Percentiles rank a stretch among this genome's conserved stretches.
Conservation (phyloP, 2,329 filamentous ascomycete genomes). For the Bipolaris victoriae region DNA sequence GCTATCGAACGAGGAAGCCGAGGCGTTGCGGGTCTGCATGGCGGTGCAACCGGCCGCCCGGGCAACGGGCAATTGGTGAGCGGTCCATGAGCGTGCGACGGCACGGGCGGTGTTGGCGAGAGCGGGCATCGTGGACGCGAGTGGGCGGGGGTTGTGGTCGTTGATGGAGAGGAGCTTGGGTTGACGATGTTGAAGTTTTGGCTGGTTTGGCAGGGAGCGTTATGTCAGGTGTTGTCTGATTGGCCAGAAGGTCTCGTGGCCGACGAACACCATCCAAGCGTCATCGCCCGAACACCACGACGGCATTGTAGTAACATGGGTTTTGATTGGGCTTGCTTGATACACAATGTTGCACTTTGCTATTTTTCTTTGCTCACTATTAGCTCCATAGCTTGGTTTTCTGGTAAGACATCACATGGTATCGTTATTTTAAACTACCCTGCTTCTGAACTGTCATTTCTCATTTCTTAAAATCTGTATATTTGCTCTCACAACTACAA, state of each 20-base stretch:
- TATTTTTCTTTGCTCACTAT: no score
- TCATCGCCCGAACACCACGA: conserved; percentile 10
- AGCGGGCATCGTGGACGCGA: conserved; percentile 56
- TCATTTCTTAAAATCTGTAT: not conserved
- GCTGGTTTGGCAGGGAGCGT: conserved; percentile 23
- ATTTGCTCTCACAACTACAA: not conserved
- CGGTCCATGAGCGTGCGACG: conserved; percentile 56
- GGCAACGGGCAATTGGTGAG: conserved; percentile 55
- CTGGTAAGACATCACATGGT: not conserved
- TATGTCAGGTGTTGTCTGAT: conserved; percentile 18
- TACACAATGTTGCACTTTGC: no score
- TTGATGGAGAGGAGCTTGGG: conserved; percentile 27
- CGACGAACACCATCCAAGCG: conserved; percentile 8
- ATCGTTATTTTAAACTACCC: not conserved
- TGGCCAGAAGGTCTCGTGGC: conserved; percentile 8
- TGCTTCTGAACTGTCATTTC: not conserved
- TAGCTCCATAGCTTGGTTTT: no score
- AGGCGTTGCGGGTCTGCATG: conserved; percentile 53
- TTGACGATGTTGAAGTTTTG: conserved; percentile 37
- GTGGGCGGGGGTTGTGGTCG: conserved; percentile 33
- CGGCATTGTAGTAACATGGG: not conserved
- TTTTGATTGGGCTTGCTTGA: no score
- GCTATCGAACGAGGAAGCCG: conserved; percentile 56
- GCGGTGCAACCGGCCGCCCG: conserved; percentile 54
- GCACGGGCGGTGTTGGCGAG: conserved; percentile 55